Base-by-base conservation (phyloP, 78 protist genomes). In the Salpingoeca rosetta region DNA sequence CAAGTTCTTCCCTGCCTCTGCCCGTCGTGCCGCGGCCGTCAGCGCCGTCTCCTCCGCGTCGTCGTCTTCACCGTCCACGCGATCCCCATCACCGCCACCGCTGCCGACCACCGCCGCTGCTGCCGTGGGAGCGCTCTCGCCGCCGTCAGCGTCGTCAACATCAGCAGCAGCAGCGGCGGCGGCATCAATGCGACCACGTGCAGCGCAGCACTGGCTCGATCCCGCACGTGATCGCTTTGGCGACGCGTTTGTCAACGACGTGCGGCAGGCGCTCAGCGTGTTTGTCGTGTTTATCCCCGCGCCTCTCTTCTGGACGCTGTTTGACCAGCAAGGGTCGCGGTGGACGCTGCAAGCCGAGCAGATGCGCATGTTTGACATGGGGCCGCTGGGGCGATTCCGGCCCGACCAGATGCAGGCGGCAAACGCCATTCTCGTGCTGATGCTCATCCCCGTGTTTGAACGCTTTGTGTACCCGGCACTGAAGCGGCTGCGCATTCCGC, bases 381-480 rank as follows among this genome's bases (percentile, higher is more conserved):
- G 40, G 17, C 42, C 83, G 7, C 73, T 51, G 36, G 76, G 76
- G 24, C 36, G 35, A 0, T 3, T 93, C 22, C 65, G 83, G 56
- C 86, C 93, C 35, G 96, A 91, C n/a, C 92, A 89, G 83, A 82
- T 93, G 43, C 92, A 83, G 74, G 85, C 90, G 35, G 26, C 89
- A 0, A 91, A 91, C 38, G 89, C 96, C 44, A 0, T 93, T 3
- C 31, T 93, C 36, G 26, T 93, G 36, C 45, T 93, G 82, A 0
- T 88, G 22, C 24, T 93, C 37, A 85, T 93, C 1, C 94, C 93
- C 44, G 43, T 90, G 0, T 85, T 89, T 12, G 92, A 93, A 26
- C 44, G 57, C 39, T 11, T 41, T 24, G 41, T 93, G 36, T 93
- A 93, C 43, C 89, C 90, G 44, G 74, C 76, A 0, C 24, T 42